Conservation (phyloP, 2,329 filamentous ascomycete species). For the Fusarium verticillioides region DNA sequence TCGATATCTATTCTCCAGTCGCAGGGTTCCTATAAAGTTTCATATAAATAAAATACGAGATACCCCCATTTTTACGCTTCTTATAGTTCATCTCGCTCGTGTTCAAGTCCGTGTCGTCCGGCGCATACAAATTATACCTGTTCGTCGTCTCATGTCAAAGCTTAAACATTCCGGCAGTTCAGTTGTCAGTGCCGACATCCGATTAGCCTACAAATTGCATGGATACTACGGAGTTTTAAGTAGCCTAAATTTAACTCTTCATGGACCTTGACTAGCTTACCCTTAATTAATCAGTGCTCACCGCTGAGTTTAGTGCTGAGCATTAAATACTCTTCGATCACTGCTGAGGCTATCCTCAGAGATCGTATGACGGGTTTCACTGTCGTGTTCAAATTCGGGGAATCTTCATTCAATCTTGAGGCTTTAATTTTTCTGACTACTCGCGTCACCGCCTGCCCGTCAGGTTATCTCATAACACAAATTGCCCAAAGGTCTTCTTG, state of each 20-base stretch:
- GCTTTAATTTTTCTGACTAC: no score
- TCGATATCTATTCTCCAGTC: fast-evolving
- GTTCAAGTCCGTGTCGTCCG: neutral
- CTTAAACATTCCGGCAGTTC: neutral
- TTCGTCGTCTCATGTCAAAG: neutral
- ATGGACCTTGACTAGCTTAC: neutral
- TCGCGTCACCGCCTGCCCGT: neutral
- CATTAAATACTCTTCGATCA: neutral
- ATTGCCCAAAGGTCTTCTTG: no score
- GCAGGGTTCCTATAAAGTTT: neutral
- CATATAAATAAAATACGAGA: neutral
- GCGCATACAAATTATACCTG: neutral
- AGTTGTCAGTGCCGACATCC: neutral
- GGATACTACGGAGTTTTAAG: neutral
- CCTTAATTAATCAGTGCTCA: neutral
- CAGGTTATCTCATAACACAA: no score
- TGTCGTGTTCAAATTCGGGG: neutral
- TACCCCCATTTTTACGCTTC: fast-evolving
- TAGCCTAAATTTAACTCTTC: neutral
- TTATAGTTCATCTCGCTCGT: neutral
- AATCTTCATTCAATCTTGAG: neutral
- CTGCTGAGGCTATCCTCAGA: neutral
- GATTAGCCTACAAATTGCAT: neutral
- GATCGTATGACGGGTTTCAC: neutral
- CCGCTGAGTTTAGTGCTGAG: neutral